Conservation (phyloP, 495 filamentous ascomycete species). For the Aspergillus saccharolyticus region DNA sequence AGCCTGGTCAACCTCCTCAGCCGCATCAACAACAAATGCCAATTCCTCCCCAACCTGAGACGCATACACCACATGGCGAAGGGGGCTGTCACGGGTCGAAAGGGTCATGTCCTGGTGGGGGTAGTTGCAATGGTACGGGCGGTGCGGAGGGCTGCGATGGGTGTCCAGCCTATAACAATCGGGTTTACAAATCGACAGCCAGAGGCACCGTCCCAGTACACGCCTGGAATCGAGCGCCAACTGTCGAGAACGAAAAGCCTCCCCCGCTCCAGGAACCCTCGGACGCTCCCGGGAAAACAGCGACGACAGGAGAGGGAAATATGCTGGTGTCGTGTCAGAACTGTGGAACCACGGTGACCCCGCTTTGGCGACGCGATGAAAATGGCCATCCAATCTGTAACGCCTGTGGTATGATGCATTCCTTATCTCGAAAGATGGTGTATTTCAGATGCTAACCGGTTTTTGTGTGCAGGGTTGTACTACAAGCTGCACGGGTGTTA, state of each 20-base stretch:
- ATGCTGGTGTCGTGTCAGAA: conserved; percentile 94
- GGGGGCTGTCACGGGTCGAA: conserved; percentile 42
- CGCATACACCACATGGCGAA: conserved; percentile 25
- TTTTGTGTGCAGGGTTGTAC: conserved; percentile 69
- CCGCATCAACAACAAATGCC: conserved; percentile 9
- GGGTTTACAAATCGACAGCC: conserved; percentile 74
- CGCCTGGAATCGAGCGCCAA: conserved; percentile 29
- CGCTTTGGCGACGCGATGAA: conserved; percentile 92
- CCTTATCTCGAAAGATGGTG: background rate
- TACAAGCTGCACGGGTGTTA: conserved; percentile 94
- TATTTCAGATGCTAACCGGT: conserved; percentile 7
- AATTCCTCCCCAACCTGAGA: conserved; percentile 14
- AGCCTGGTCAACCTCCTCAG: conserved; percentile 18
- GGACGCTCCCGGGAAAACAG: conserved; percentile 21
- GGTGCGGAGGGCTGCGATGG: conserved; percentile 95
- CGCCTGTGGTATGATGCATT: conserved; percentile 74
- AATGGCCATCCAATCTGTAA: conserved; percentile 97
- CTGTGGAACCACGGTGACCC: conserved; percentile 94
- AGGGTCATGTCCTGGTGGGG: conserved; percentile 93
- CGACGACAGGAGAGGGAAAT: conserved; percentile 49
- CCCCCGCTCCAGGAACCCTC: conserved; percentile 13
- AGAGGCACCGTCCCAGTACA: conserved; percentile 30
- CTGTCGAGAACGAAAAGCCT: conserved; percentile 21
- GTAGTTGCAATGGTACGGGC: conserved; percentile 93
- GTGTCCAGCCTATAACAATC: conserved; percentile 95